Evolutionary conservation across 192 early-diverging fungal species (phyloP).

Genomic region (Funneliformis mosseae): DNA sequence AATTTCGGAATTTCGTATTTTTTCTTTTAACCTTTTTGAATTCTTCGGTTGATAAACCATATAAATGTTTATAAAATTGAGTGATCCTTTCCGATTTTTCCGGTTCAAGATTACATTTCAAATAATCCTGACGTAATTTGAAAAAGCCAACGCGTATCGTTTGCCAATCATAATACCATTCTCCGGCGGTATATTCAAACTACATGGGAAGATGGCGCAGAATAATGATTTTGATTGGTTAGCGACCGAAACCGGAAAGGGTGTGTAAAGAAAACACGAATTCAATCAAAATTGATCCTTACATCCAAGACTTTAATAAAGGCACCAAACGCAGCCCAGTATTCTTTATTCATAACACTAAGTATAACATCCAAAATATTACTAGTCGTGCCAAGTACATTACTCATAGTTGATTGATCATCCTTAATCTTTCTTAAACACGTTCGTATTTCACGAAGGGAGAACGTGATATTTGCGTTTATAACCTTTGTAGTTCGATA

Average conservation of each 20-base stretch:
- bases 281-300: background rate
- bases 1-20: background rate
- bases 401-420: background rate
- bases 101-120: too few species aligned
- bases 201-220: background rate
- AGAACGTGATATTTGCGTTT: background rate
- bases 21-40: background rate
- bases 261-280: background rate
- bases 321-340: background rate
- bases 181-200: conserved; percentile 5
- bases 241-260: too few species aligned
- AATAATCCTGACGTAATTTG: background rate
- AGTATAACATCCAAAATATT: background rate
- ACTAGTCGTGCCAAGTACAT: too few species aligned
- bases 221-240: background rate
- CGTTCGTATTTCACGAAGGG: background rate
- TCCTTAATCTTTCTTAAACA: conserved; percentile 4
- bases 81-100: background rate
- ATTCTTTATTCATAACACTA: background rate
- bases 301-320: background rate
- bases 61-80: background rate
- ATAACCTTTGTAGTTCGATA: background rate
- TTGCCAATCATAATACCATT: conserved; percentile 3
- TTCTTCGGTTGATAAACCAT: background rate
- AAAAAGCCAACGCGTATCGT: background rate